Evolutionary conservation across 2,329 filamentous ascomycete species (phyloP), one percentile per base, ranked within the genome.

Genomic region (Zarea fungicola): DNA sequence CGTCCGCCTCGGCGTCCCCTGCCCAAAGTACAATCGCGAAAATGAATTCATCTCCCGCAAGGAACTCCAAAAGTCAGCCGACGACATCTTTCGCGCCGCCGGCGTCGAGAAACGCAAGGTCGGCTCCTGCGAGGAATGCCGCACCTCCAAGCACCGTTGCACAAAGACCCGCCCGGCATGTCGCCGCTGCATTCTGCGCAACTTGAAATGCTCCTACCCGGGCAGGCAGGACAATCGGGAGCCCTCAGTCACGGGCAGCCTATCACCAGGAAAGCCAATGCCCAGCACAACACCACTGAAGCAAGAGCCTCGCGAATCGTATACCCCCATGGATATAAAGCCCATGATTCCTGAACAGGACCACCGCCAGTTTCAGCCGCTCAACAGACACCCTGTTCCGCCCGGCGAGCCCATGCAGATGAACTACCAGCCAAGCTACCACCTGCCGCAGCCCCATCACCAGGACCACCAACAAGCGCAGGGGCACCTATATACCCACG

Each of bases 91-190:
- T 50, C 52, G 50, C 18, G 56, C 54, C 8, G 49, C 61, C 6
- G 59, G 60, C 28, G 53, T 63, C 23, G 58, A 61, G 43, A 63
- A 58, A 49, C 55, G 60, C 10, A 52, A 55, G 14, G 54, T 62
- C 18, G 57, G 60, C 10, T 60, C 61, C 4, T 63, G 60, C 43
- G 47, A 58, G 18, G 60, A 60, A 39, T 63, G 61, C 21, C 56
- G 59, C 22, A 35, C 47, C 6, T 55, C 58, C 9, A 63, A 63
- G 52, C 53, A 58, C 37, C 54, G 58, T 16, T 62, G 61, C 49
- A 52, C 58, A 14, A 55, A 55, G 36, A 59, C 57, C 6, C 53
- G 54, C n/a, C 61, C 60, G 5, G 49, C 51, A 22, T 63, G 61
- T 48, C 55, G 53, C 16, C 54, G 60, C n/a, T 63, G 61, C 42